A percentile compares a stretch with the other conserved stretches of the same genome.
These are phyloP conservation scores for Lachnellula occidentalis DNA, from an alignment of 2,329 filamentous ascomycete genomes.

Conservation along the genomic window DNA sequence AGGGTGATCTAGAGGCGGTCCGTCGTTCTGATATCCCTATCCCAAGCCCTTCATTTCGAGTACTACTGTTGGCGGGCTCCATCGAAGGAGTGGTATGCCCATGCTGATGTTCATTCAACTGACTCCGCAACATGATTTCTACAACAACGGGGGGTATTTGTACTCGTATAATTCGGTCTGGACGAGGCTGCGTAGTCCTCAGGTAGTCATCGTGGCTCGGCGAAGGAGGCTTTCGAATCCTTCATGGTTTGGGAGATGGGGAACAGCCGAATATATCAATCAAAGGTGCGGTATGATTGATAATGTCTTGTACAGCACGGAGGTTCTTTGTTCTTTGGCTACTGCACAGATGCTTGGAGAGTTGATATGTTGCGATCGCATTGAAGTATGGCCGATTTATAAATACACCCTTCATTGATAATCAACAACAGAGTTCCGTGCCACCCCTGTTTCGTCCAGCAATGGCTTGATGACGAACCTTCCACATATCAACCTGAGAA, in stretches of 20 bases:
- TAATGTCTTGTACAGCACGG: background rate
- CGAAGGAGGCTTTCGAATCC: background rate
- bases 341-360: background rate
- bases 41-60: constrained; percentile 1
- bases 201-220: constrained; percentile 1
- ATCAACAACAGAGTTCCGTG: background rate
- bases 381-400: background rate
- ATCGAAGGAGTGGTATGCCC: constrained; percentile 1
- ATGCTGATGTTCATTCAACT: constrained; percentile 15
- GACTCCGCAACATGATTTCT: constrained; percentile 20
- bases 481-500: too few relatives aligned
- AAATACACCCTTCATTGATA: background rate
- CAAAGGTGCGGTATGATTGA: background rate
- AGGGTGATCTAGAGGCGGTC: constrained; percentile 24
- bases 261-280: background rate
- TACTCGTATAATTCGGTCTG: constrained; percentile 42
- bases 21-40: constrained; percentile 6
- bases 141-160: constrained; percentile 28
- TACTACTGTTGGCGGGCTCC: constrained; percentile 4
- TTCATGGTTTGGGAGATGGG: background rate
- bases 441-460: too few relatives aligned
- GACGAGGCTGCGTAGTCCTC: constrained; percentile 31
- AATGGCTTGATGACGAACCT: too few relatives aligned
- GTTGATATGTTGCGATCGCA: background rate
- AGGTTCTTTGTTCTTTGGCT: background rate